Evolutionary conservation across 2,329 filamentous ascomycete genomes (phyloP).

Genomic region (Diaporthe batatas): DNA sequence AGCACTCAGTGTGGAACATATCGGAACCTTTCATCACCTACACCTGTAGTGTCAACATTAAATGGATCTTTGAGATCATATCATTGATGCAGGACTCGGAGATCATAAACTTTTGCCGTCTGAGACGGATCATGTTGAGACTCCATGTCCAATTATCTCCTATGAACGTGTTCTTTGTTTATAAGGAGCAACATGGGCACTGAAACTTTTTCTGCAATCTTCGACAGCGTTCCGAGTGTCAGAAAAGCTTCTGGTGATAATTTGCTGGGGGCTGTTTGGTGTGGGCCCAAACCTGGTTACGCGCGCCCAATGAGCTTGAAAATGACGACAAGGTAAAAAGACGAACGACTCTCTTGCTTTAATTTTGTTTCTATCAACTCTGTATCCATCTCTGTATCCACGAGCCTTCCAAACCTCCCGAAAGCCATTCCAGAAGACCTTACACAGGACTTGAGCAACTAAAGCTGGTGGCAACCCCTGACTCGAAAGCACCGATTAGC

Average conservation of each 20-base stretch:
- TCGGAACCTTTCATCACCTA: neutral
- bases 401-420: neutral
- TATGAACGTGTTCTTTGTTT: neutral
- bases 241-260: neutral
- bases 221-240: neutral
- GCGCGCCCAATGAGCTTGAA: neutral
- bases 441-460: slow-evolving; percentile 35
- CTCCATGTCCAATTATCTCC: neutral
- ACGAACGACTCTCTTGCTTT: neutral
- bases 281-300: neutral
- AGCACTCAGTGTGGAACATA: neutral
- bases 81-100: neutral
- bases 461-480: slow-evolving; percentile 34
- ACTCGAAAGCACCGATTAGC: slow-evolving; percentile 12
- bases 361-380: neutral
- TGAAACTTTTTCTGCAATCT: neutral
- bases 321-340: neutral
- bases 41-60: neutral
- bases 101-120: neutral
- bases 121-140: neutral
- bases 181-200: neutral
- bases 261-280: neutral
- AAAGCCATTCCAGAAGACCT: neutral
- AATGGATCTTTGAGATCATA: neutral
- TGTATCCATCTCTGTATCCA: neutral